Evolutionary conservation across 1,139 yeast genomes (phyloP), one percentile per base, ranked within the genome.

Genomic region (Zhuliangozyma parablackwelliae): DNA sequence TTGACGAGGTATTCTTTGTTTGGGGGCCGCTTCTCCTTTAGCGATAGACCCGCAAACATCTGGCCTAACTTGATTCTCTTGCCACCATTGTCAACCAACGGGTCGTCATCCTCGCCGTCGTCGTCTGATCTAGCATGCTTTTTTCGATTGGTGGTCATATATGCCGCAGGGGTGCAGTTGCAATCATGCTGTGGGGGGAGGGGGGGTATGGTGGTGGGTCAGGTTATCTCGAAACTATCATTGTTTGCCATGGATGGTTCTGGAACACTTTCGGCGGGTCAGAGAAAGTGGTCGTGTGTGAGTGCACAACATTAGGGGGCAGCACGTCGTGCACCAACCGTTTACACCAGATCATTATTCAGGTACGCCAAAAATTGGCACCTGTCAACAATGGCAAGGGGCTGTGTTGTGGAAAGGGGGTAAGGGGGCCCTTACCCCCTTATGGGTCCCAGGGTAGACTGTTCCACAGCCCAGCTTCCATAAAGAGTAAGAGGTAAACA

Each of bases 21-120:
- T 6, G 32, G 25, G 11, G n/a, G 7, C 8, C 26, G 26, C 10
- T 30, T 35, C 13, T 40, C 38, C 6, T 36, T 30, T 23, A 48
- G 34, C 6, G 41, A 33, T 21, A 50, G 37, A 7, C 36, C 34
- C 7, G 42, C 32, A 30, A 50, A 42, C 26, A 49, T 35, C n/a
- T 35, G 30, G 32, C 47, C 53, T 10, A 50, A 35, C 30, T 41
- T 47, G 6, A 46, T 37, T 23, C 48, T 32, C 31, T 50, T 49
- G 7, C 45, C 44, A 5, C 37, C 25, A 16, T 36, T 29, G 24
- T 37, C 45, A 24, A 32, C 30, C 12, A 40, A 21, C 10, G 39
- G 39, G 11, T 39, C 39, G 9, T 6, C 9, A 9, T 23, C 43
- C n/a, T 41, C 44, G 12, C 31, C 43, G 16, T 36, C 38, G 9